Percentiles rank a stretch among this genome's conserved stretches.
phyloP scores from a whole-genome alignment of 352 stramenopile species.

The Globisporangium cederbergense region DNA sequence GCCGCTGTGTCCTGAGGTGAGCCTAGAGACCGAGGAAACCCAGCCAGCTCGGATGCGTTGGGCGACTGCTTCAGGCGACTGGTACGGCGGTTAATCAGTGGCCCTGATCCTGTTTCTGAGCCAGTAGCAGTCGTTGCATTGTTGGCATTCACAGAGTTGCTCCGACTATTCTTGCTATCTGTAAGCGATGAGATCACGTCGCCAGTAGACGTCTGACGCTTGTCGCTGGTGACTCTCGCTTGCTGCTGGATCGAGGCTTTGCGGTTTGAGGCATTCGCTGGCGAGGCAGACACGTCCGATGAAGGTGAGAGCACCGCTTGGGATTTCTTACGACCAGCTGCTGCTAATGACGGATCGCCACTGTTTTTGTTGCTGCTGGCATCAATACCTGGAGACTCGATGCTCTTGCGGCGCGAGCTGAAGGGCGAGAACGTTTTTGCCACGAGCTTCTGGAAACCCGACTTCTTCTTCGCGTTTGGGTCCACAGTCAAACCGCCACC shows the following conservation, averaged over 20 bases:
- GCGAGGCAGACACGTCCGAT: conserved; percentile 2
- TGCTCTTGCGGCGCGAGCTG: conserved; percentile 32
- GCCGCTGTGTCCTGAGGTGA: conserved; percentile 13
- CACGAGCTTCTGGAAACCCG: conserved; percentile 63
- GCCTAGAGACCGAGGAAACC: conserved; percentile 12
- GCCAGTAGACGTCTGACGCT: not conserved
- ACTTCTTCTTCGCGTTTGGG: conserved; percentile 30
- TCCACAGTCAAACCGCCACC: conserved; percentile 4
- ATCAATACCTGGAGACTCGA: conserved; percentile 11
- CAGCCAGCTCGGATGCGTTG: conserved; percentile 34
- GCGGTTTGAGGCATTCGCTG: not conserved
- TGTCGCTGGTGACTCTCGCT: not conserved
- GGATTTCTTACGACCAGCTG: not conserved
- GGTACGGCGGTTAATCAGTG: conserved; percentile 44
- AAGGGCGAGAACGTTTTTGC: conserved; percentile 62
- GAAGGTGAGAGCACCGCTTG: conserved; percentile 4
- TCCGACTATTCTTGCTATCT: conserved; percentile 2
- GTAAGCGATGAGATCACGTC: conserved; percentile 9
- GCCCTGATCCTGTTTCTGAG: conserved; percentile 1
- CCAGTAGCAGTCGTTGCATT: conserved; percentile 7
- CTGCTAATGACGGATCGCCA: conserved; percentile 4
- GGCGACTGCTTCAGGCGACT: conserved; percentile 49
- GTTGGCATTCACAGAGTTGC: conserved; percentile 12
- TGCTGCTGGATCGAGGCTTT: not conserved
- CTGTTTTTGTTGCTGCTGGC: conserved; percentile 5